A percentile compares a stretch with the other conserved stretches of the same genome.
Conservation (phyloP, 805 yeast genomes). For the Teunomyces barrocoloradensis region DNA sequence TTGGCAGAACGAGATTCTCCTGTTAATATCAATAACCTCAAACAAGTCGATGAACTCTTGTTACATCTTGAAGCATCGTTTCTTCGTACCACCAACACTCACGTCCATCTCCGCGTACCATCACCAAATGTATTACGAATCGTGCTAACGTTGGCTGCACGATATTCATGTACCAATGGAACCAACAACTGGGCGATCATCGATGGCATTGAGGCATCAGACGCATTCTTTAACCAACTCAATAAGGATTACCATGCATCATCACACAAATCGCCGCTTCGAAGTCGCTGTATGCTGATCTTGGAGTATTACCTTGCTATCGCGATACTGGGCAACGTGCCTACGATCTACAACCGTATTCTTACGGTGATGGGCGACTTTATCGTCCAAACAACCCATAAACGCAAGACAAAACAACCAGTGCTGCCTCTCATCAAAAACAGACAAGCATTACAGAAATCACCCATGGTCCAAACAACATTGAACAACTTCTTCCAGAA, state of each 20-base stretch:
- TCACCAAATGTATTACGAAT: conserved; percentile 25
- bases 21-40: conserved; percentile 25
- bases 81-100: background rate
- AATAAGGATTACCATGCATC: conserved; percentile 18
- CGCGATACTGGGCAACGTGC: background rate
- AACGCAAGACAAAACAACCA: conserved; percentile 1
- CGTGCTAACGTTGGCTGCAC: conserved; percentile 30
- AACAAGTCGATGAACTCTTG: conserved; percentile 28
- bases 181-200: conserved; percentile 15
- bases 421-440: conserved; percentile 7
- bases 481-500: conserved; percentile 10
- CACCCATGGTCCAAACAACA: conserved; percentile 10
- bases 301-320: conserved; percentile 11
- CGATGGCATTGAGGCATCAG: conserved; percentile 19
- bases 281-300: conserved; percentile 15
- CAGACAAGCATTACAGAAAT: background rate
- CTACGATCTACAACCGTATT: conserved; percentile 4
- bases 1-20: conserved; percentile 1
- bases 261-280: conserved; percentile 19
- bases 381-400: conserved; percentile 6
- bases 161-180: conserved; percentile 27
- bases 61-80: conserved; percentile 22
- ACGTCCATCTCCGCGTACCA: conserved; percentile 19
- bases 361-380: conserved; percentile 10
- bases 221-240: conserved; percentile 18